Base-by-base conservation (phyloP, 805 yeast species). In the Suhomyces sp. region DNA sequence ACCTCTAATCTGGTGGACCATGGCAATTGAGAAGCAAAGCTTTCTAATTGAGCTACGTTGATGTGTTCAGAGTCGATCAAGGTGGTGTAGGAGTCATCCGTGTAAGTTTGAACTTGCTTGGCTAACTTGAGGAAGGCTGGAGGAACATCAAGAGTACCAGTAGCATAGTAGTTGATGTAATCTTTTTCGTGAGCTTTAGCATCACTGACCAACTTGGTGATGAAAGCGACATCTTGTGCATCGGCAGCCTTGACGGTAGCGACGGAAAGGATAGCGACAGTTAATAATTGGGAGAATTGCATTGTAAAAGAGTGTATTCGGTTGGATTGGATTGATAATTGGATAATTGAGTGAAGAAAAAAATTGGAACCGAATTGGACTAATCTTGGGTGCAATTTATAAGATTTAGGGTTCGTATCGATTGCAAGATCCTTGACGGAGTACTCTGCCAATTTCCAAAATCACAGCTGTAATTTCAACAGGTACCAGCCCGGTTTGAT, bases 11-110 rank as follows among this genome's bases (percentile, higher is more conserved):
- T 49, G 27, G 51, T 23, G 17, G 47, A 44, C 60, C 60, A 57
- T 40, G 60, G 60, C 40, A 57, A 52, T 15, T 35, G 38, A 7
- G 57, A 48, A 5, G 57, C 60, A 17, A 57, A 52, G 22, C 45
- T 24, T 47, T 53, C 54, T 13, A 57, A 26, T 40, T 48, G 44
- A 17, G 54, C 26, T 22, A 57, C 54, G 27, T 55, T 38, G 15
- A 56, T 44, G 49, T 38, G 29, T 22, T 54, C 55, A n/a, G 49
- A 44, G 19, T 36, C 48, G 22, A 55, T 41, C 49, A 68, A 61
- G 5, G 78, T 72, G 15, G 77, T 72, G 57, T 72, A 73, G 13
- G 74, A 62, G 54, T 71, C 72, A 54, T 71, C 74, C 3, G 65
- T 66, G 57, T 71, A 72, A 13, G 72, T 64, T 17, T 54, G 54